Base-by-base conservation (phyloP, 2,329 filamentous ascomycete genomes). In the Fusarium burgessii region DNA sequence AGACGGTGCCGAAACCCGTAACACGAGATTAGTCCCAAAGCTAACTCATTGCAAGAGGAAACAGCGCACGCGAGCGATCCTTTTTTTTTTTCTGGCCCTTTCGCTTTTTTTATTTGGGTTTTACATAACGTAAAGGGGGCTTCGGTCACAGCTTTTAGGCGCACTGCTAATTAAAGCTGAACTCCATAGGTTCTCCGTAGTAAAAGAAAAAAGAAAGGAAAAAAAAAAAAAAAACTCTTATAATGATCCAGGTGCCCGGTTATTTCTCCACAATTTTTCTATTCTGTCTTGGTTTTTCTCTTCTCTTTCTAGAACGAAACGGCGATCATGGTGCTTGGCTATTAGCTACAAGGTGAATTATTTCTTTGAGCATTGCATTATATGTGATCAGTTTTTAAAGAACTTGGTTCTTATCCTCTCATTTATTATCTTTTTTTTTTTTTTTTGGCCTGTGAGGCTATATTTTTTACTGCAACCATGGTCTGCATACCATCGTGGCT, bases 1-100 rank as follows among this genome's bases (percentile, higher is more conserved):
- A 65, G 35, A 45, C 29, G 60, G 60, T 65, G 62, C 62, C 62
- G 62, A 58, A 42, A 35, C 35, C 62, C 62, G 62, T 33, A 65
- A 65, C 57, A 65, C 62, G 62, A 65, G 63, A 65, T 65, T 57
- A 64, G 40, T 17, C 40, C 41, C n/a, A 41, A n/a, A 13, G 13
- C 41, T 59, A 51, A 41, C 23, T 23, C 23, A 59, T 55, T 23
- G 17, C 54, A 66, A 59, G 36, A n/a, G 62, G 62, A 59, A 65
- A 50, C 60, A 45, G 14, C 51, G 43, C 62, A 65, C 62, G 38
- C 62, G 62, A 65, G 43, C 59, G 59, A 62, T 57, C 7, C 46
- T 27, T 36, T 25, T 52, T 38, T 11, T 27, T 25, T 5, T 32
- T 23, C 5, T 23, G 5, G 5, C 23, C 23, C 23, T 23, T 23